Base-by-base conservation (phyloP, 2,329 filamentous ascomycete genomes). In the Phialemoniopsis sp. region DNA sequence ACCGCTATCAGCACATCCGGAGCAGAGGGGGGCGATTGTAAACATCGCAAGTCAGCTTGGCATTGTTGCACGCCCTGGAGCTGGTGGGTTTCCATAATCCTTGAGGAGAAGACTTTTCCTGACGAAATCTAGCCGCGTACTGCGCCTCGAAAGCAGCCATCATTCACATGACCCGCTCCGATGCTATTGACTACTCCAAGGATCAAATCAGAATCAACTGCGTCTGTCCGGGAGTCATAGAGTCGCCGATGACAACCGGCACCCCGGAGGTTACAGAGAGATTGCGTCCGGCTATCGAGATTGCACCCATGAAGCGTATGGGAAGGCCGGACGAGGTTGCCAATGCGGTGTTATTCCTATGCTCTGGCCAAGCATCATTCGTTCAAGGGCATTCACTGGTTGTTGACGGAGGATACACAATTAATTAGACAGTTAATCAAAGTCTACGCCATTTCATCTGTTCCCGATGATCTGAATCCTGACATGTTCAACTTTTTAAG, bases 151-250 rank as follows among this genome's bases (percentile, higher is more conserved):
- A 81, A 45, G 68, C 75, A 3, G 40, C 36, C 29, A 29, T 77
- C 72, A 72, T 72, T 46, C 80, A 73, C 37, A 76, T 76, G 34
- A 68, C 66, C 0, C 70, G 70, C 54, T 54, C 58, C 3, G 57
- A 89, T 43, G 85, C 84, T 2, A 79, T 83, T 1, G 84, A 89
- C 56, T 88, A 84, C 49, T 84, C 80, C 1, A 70, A 76, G 0
- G 73, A 85, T 37, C 73, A 85, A 46, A 86, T 89, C 46, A 36
- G 40, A 8, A 29, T 58, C 37, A 56, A 57, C 34, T 52, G 48
- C 6, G 37, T 50, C 32, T 58, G 53, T 18, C 54, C 55, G 1
- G 56, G 56, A 14, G 19, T 53, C 9, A 49, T 56, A 3, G 38
- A 38, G 13, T 49, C 56, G 18, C 40, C 36, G 13, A 42, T 42